Evolutionary conservation across 805 yeast species (phyloP).

Genomic region (Sugiyamaella qingdaonensis): DNA sequence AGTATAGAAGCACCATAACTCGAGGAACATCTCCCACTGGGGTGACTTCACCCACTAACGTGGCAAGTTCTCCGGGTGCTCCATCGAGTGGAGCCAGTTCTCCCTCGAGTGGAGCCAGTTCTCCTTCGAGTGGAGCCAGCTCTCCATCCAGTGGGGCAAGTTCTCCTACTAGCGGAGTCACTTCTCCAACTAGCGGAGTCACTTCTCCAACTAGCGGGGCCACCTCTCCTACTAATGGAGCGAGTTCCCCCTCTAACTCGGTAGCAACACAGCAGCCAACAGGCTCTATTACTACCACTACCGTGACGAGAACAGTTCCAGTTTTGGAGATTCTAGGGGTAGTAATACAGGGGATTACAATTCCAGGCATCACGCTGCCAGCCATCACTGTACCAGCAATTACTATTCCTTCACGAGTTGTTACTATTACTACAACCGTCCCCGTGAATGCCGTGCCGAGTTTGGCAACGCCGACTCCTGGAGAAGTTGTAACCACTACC

Average conservation of each 20-base stretch:
- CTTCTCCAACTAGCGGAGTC: no score
- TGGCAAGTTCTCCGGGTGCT: background rate
- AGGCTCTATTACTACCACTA: background rate
- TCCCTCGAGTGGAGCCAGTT: background rate
- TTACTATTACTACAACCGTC: conserved; percentile 1
- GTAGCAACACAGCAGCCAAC: no score
- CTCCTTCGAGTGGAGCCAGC: background rate
- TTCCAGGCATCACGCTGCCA: conserved; percentile 16
- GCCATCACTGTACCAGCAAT: conserved; percentile 16
- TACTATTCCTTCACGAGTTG: conserved; percentile 4
- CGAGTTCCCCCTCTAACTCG: no score
- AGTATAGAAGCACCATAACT: background rate
- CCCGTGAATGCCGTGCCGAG: background rate
- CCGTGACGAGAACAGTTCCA: background rate
- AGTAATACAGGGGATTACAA: conserved; percentile 3
- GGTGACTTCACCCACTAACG: background rate
- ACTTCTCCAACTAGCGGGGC: no score
- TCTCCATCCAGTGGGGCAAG: background rate
- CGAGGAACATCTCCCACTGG: background rate
- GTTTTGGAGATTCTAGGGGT: background rate
- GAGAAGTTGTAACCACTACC: background rate
- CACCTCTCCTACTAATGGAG: no score
- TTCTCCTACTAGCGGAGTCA: no score
- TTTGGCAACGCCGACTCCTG: background rate
- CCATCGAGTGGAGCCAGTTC: background rate